Base-by-base conservation (phyloP, 2,329 filamentous ascomycete species). In the Plectosphaerella plurivora region DNA sequence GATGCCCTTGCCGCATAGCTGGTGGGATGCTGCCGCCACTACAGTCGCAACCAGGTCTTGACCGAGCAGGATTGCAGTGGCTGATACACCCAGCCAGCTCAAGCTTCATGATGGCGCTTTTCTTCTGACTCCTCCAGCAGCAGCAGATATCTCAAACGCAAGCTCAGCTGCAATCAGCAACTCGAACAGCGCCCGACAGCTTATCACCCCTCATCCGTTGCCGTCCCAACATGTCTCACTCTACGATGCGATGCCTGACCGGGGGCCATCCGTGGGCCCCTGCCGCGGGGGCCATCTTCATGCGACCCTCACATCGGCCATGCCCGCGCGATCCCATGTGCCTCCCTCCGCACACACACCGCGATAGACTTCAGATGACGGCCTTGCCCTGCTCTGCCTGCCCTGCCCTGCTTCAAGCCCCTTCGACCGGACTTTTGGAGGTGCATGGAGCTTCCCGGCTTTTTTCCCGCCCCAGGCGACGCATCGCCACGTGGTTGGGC, bases 401-500 rank as follows among this genome's bases (percentile, higher is more conserved):
- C 28, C 28, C 28, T 33, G 8, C 28, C 28, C 22, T 22, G 22
- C 22, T 22, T 22, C 22, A 22, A 3, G 22, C 22, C 22, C 22
- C 22, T 22, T 22, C 22, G 22, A 22, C 22, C 22, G 22, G 22
- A 22, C 22, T 22, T 22, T 22, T 22, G 22, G 22, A 44, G 16
- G 12, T n/a, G 10, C 47, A 49, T 49, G 47, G 36, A 41, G 41
- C 47, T 49, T 49, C 36, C 47, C 47, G 35, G 47, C 15, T 25
- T 6, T 44, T 8, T 18, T 5, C 28, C 7, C 9, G 28, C 28
- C 28, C 28, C 7, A 12, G 28, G 28, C 28, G 41, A 44, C 41
- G 16, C 41, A 20, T 18, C 18, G 41, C 41, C 41, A 44, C 41
- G 41, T 44, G 41, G 41, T 44, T 44, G n/a, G 41, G 41, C 41